Base-by-base conservation (phyloP, 768 basidiomycete species). In the Pholiota microspora region DNA sequence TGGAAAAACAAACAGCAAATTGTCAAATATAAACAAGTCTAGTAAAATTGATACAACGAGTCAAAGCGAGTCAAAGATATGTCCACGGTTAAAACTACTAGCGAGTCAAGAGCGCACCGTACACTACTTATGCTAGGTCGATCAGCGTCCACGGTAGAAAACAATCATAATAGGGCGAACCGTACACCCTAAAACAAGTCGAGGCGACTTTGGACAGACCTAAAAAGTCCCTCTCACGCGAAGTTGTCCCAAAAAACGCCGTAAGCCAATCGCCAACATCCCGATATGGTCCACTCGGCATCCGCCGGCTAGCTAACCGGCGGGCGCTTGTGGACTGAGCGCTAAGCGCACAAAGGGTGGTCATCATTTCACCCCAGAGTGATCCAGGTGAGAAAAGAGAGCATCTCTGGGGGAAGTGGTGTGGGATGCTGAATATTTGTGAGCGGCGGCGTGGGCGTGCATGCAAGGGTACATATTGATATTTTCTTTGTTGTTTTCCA, bases 361-460 rank as follows among this genome's bases (percentile, higher is more conserved):
- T 18, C 23, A 48, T 48, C 32, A 48, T 48, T 48, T 32, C 9
- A 48, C 46, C 46, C 46, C 46, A n/a, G 46, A 48, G n/a, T n/a
- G 25, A 24, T 48, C 46, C 4, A 48, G 46, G 23, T 48, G 46
- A 16, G 28, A 31, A 29, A 48, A 48, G 18, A 48, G 23, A 18
- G 46, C 46, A 2, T n/a, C 28, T 31, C 46, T 16, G 3, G 46
- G 46, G 1, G 46, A 31, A 10, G 32, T 7, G 31, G 27, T 29
- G n/a, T 15, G 12, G 13, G 46, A 18, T 4, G 32, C 8, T 4
- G 27, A 18, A 8, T 28, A 34, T 34, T 48, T 34, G 2, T 27
- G 46, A n/a, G 46, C 28, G 23, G 29, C 21, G 2, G 16, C 46
- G 5, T 29, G 46, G 29, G 18, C 27, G 0, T 48, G 46, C 46